Evolutionary conservation across 108 stramenopile species (phyloP), one percentile per base, ranked within the genome.

Genomic region (Cylindrotheca closterium): DNA sequence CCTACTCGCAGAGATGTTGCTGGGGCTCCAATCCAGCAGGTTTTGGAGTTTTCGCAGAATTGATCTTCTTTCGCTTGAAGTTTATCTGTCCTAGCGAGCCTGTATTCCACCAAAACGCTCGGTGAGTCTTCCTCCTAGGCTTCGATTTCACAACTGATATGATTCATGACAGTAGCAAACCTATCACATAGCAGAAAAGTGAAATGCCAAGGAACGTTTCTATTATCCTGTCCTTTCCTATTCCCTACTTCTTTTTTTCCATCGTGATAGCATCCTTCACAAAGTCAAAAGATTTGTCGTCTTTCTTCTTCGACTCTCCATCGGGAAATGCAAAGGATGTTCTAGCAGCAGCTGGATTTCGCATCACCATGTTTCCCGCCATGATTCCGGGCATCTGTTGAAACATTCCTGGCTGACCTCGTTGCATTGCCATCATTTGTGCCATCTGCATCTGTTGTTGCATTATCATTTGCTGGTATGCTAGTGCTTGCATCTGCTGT

Each of bases 231-330:
- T n/a, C n/a, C n/a, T n/a, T n/a, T n/a, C n/a, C n/a, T n/a, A n/a
- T n/a, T n/a, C 15, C 52, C 55, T 58, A 64, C 60, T 72, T 62
- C 31, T 74, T 67, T 60, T 83, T 77, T 26, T 74, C 87, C 60
- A 68, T 85, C 46, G 77, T 90, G 81, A 93, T 88, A 25, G 86
- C 87, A 81, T 93, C 92, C 81, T 84, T 74, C 21, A 93, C 85
- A 71, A 93, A 93, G 71, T 93, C 89, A 78, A 93, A 93, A 55
- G 73, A 70, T 32, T 84, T 78, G 61, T 80, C 87, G 8, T 90
- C 81, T 29, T 75, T 61, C 47, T 80, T 79, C 57, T 74, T 76
- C 22, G 83, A 63, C 7, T 77, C 65, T 23, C 30, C 55, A 31
- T 82, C 75, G 73, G 84, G 54, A 65, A 88, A 87, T 21, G 83